These are phyloP conservation scores for Papiliotrema terrestris DNA, from an alignment of 1,284 basidiomycete genomes.

Conservation along the genomic window DNA sequence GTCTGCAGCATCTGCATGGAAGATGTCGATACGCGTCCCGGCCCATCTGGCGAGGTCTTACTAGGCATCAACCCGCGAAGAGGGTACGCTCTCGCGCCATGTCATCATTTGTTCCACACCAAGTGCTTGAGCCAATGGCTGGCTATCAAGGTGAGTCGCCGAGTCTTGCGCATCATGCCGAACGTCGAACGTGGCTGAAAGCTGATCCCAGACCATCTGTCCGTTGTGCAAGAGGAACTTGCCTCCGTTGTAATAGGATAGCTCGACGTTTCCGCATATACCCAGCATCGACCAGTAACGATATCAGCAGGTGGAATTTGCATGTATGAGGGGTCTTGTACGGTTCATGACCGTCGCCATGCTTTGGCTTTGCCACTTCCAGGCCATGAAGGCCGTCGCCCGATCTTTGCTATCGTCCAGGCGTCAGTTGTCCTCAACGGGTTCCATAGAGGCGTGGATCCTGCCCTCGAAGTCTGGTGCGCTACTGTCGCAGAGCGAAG, in stretches of 20 bases:
- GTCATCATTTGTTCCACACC: conserved; percentile 84
- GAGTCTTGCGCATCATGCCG: background rate
- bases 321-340: too few species aligned
- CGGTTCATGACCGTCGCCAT: too few species aligned
- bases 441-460: too few species aligned
- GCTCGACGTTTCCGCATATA: background rate
- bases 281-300: too few species aligned
- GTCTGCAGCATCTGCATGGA: conserved; percentile 93
- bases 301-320: too few species aligned
- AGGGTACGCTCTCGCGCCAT: conserved; percentile 79
- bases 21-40: conserved; percentile 60
- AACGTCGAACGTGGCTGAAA: background rate
- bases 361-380: too few species aligned
- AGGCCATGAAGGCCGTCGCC: too few species aligned
- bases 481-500: too few species aligned
- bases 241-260: conserved; percentile 63
- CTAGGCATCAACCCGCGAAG: conserved; percentile 54
- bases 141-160: conserved; percentile 67
- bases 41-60: conserved; percentile 38
- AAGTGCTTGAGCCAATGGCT: conserved; percentile 81
- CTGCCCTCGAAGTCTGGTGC: too few species aligned
- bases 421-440: too few species aligned
- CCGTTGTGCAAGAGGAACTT: conserved; percentile 78
- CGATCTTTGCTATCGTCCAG: too few species aligned
- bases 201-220: conserved; percentile 65